These are phyloP conservation scores for Macroventuria anomochaeta DNA, from an alignment of 2,329 filamentous ascomycete genomes.

Conservation along the genomic window DNA sequence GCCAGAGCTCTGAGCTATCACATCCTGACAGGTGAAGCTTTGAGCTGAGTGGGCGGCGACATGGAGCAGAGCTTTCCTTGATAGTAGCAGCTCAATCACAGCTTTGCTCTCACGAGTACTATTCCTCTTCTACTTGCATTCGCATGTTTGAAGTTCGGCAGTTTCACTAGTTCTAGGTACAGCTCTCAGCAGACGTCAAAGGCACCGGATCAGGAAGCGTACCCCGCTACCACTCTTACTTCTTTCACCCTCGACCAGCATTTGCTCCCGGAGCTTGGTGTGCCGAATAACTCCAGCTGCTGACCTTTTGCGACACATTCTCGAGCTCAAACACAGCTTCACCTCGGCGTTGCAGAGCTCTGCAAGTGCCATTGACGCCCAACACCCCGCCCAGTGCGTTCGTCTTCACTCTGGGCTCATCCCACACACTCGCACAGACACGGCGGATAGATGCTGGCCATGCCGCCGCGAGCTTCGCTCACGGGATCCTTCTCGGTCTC, in stretches of 20 bases:
- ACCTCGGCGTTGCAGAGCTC: conserved; percentile 11
- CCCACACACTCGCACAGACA: conserved; percentile 13
- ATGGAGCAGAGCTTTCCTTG: conserved; percentile 19
- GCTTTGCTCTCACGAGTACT: conserved; percentile 10
- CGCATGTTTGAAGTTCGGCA: conserved; percentile 18
- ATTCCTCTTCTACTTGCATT: conserved; percentile 14
- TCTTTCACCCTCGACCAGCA: conserved; percentile 19
- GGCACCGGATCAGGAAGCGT: conserved; percentile 16
- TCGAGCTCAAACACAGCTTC: conserved; percentile 15
- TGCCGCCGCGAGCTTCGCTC: conserved; percentile 87
- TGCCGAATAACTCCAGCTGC: conserved; percentile 15
- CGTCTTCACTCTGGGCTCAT: conserved; percentile 4
- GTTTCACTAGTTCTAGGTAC: conserved; percentile 19
- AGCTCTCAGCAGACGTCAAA: conserved; percentile 20
- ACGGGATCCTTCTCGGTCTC: conserved; percentile 91
- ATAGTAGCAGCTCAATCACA: conserved; percentile 20
- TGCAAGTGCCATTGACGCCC: conserved; percentile 21
- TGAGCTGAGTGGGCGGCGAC: conserved; percentile 16
- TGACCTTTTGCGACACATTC: conserved; percentile 7
- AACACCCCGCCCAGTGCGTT: conserved; percentile 1
- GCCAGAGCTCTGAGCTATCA: conserved; percentile 15
- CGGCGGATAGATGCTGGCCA: conserved; percentile 60
- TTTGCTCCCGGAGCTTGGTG: conserved; percentile 17
- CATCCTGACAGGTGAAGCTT: conserved; percentile 16
- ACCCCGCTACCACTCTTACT: conserved; percentile 15